These are phyloP conservation scores for Raphanus raphanistrum DNA, from an alignment of 345 rosid genomes.

Conservation along the genomic window DNA sequence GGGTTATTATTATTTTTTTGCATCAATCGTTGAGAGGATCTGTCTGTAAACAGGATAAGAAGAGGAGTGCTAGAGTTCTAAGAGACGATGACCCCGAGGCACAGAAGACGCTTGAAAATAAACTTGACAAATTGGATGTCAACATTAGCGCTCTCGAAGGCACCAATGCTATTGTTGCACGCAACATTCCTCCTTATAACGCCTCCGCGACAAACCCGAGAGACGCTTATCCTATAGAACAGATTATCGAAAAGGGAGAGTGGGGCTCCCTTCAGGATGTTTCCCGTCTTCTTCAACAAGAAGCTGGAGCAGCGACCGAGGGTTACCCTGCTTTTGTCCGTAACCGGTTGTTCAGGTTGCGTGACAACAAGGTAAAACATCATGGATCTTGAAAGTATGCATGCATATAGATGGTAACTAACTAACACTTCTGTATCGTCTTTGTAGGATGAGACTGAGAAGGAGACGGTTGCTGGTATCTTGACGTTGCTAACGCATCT, in stretches of 20 bases:
- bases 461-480: slow-evolving; percentile 45
- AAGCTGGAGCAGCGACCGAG: slow-evolving; percentile 30
- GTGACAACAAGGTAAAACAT: slow-evolving; percentile 50
- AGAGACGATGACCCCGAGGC: slow-evolving; percentile 55
- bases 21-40: not conserved
- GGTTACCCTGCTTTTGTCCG: slow-evolving; percentile 66
- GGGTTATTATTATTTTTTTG: not conserved
- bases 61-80: slow-evolving; percentile 40
- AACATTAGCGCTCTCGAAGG: slow-evolving; percentile 62
- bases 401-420: not conserved
- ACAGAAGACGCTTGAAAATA: slow-evolving; percentile 43
- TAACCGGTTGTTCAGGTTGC: slow-evolving; percentile 65
- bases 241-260: slow-evolving; percentile 66
- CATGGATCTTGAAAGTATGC: slow-evolving; percentile 1
- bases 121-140: slow-evolving; percentile 46
- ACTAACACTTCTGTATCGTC: not conserved
- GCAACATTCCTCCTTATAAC: slow-evolving; percentile 73
- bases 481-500: slow-evolving; percentile 70
- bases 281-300: slow-evolving; percentile 43
- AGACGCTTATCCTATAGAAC: slow-evolving; percentile 75
- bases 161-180: slow-evolving; percentile 45
- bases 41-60: slow-evolving; percentile 53
- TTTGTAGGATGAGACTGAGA: slow-evolving; percentile 58
- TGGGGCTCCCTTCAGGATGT: slow-evolving; percentile 69
- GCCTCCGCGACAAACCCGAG: slow-evolving; percentile 52